These are phyloP conservation scores for Asclepias syriaca DNA, from an alignment of 257 asterid genomes.

Conservation along the genomic window DNA sequence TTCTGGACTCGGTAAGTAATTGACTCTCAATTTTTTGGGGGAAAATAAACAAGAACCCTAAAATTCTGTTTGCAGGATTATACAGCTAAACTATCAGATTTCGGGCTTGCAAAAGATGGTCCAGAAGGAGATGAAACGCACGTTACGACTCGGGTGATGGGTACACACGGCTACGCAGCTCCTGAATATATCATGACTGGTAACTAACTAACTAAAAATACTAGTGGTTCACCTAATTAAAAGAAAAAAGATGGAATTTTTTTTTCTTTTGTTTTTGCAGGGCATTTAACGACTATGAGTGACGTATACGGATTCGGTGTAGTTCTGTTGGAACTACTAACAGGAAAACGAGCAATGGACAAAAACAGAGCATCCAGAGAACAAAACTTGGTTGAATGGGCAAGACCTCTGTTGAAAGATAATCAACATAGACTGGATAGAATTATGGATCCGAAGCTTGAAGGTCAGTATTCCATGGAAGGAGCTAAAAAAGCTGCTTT, in stretches of 20 bases:
- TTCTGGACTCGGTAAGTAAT: slow-evolving; percentile 34
- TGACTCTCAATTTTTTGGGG: too few species aligned
- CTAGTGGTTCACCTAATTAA: neutral
- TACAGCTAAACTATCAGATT: slow-evolving; percentile 66
- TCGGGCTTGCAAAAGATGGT: slow-evolving; percentile 84
- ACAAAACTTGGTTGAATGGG: slow-evolving; percentile 70
- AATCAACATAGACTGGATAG: slow-evolving; percentile 50
- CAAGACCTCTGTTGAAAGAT: slow-evolving; percentile 63
- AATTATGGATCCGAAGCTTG: slow-evolving; percentile 65
- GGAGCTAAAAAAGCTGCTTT: slow-evolving; percentile 70
- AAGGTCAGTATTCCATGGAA: slow-evolving; percentile 56
- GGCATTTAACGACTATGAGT: slow-evolving; percentile 66
- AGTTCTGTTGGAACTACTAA: slow-evolving; percentile 60
- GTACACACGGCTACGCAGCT: slow-evolving; percentile 88
- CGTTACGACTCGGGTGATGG: slow-evolving; percentile 77
- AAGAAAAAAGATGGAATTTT: neutral
- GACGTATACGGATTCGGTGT: slow-evolving; percentile 83
- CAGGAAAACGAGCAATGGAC: slow-evolving; percentile 56
- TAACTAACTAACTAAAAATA: slow-evolving; percentile 5
- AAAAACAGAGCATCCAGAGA: slow-evolving; percentile 47
- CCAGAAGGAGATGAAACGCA: slow-evolving; percentile 71
- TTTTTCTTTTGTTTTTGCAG: slow-evolving; percentile 21
- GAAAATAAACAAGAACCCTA: too few species aligned
- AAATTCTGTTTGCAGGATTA: slow-evolving; percentile 35
- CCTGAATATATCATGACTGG: slow-evolving; percentile 91